Evolutionary conservation across 352 stramenopile species (phyloP).

Genomic region (Thraustochytrium striatum): DNA sequence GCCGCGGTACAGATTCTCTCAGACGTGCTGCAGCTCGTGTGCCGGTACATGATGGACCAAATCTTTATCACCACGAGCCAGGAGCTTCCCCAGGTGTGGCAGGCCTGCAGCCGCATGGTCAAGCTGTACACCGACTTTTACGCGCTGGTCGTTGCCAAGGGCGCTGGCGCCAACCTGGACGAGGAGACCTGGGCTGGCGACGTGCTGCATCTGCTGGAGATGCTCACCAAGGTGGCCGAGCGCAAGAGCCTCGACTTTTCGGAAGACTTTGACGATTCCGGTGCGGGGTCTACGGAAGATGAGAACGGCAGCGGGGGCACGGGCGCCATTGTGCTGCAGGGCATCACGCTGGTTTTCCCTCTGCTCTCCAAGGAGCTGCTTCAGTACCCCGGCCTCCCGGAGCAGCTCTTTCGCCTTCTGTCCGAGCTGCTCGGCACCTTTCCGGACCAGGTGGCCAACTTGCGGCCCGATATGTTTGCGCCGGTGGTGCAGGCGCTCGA

Average conservation of each 20-base stretch:
- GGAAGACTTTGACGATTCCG: not conserved
- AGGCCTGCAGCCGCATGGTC: not conserved
- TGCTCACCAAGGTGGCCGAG: not conserved
- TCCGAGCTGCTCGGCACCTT: not conserved
- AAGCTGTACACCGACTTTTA: slow-evolving; percentile 26
- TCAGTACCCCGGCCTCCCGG: slow-evolving; percentile 4
- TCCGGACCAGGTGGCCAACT: not conserved
- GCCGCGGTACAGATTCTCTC: not conserved
- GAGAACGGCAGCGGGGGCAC: too few species aligned
- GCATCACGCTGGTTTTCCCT: slow-evolving; percentile 24
- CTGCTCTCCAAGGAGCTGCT: slow-evolving; percentile 17
- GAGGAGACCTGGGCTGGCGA: slow-evolving; percentile 24
- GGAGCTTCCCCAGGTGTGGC: not conserved
- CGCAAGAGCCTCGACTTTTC: slow-evolving; percentile 20
- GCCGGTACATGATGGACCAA: not conserved
- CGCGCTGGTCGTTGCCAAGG: not conserved
- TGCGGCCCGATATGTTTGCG: slow-evolving; percentile 20
- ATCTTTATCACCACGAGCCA: not conserved
- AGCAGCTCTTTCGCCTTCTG: slow-evolving; percentile 28
- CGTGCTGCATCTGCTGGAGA: slow-evolving; percentile 6
- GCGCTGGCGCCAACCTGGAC: not conserved
- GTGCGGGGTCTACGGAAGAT: not conserved
- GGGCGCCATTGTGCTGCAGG: not conserved
- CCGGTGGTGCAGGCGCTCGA: slow-evolving; percentile 1
- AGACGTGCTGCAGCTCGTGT: slow-evolving; percentile 7